Conservation (phyloP, 106 monocot genomes). For the Ottelia alismoides region DNA sequence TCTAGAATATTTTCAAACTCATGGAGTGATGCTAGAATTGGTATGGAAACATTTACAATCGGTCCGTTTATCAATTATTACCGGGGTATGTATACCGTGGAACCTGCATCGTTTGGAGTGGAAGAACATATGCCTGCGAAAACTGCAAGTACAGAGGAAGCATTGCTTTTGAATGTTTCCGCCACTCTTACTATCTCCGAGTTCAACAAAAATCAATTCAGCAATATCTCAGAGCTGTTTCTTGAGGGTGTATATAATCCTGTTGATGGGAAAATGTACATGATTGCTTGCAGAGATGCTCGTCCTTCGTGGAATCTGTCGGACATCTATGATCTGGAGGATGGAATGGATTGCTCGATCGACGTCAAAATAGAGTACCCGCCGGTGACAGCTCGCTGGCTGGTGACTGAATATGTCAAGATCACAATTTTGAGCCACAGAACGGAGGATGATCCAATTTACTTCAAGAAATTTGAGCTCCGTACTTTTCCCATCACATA, state of each 20-base stretch:
- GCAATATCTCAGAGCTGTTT: constrained; percentile 29
- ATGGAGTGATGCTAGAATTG: constrained; percentile 6
- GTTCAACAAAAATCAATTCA: constrained; percentile 18
- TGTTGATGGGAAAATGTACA: constrained; percentile 47
- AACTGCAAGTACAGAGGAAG: constrained; percentile 14
- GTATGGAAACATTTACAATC: constrained; percentile 35
- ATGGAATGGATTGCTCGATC: constrained; percentile 46
- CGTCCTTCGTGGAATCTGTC: constrained; percentile 36
- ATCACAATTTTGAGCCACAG: constrained; percentile 41
- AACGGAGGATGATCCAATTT: constrained; percentile 37
- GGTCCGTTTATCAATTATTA: constrained; percentile 22
- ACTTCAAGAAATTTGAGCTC: constrained; percentile 35
- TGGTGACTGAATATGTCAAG: constrained; percentile 38
- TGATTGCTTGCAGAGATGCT: constrained; percentile 48
- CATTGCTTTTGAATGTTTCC: constrained; percentile 45
- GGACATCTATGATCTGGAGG: constrained; percentile 35
- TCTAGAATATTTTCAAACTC: constrained; percentile 19
- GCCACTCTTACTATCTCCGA: constrained; percentile 36
- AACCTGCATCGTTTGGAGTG: not conserved
- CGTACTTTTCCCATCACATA: constrained; percentile 57
- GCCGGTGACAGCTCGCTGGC: constrained; percentile 53
- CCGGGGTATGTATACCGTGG: too few species aligned
- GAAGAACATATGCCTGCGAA: not conserved
- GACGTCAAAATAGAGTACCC: constrained; percentile 61
- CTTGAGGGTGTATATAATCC: constrained; percentile 63